These are phyloP conservation scores for Diaporthe batatas DNA, from an alignment of 2,329 filamentous ascomycete genomes.

Conservation along the genomic window DNA sequence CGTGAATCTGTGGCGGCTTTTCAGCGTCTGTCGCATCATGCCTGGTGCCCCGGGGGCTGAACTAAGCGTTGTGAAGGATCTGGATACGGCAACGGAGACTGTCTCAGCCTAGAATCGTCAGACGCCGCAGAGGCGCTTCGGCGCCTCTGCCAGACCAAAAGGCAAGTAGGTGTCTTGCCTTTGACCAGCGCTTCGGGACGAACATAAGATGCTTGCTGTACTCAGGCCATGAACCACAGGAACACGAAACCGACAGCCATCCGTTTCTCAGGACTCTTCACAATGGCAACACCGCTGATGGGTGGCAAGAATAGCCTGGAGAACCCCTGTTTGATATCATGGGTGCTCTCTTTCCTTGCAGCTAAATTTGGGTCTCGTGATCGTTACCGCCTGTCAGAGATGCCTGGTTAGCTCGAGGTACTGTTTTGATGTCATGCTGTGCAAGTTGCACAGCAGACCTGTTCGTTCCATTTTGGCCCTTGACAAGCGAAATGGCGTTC, in stretches of 20 bases:
- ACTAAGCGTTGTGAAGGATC: neutral
- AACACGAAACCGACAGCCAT: no score
- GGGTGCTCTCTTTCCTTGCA: neutral
- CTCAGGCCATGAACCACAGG: no score
- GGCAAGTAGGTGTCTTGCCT: neutral
- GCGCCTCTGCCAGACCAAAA: neutral
- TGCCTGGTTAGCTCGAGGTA: conserved; percentile 3
- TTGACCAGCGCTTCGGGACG: conserved; percentile 15
- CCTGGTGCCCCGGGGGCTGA: neutral
- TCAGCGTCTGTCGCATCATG: neutral
- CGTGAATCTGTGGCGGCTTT: neutral
- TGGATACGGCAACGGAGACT: conserved; percentile 5
- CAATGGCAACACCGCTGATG: neutral
- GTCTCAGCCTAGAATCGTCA: conserved; percentile 31
- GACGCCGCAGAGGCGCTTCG: conserved; percentile 9
- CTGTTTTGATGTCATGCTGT: conserved; percentile 31
- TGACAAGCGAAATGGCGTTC: conserved; percentile 41
- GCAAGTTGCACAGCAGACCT: conserved; percentile 31
- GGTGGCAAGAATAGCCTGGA: conserved; percentile 21
- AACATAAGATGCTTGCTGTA: neutral
- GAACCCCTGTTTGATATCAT: neutral
- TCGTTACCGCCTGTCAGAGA: conserved; percentile 21
- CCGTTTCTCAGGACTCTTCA: neutral
- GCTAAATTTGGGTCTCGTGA: conserved; percentile 2
- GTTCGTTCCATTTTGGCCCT: conserved; percentile 30